Evolutionary conservation across 176 grass and related monocot species (phyloP).

Genomic region (Puya raimondii): DNA sequence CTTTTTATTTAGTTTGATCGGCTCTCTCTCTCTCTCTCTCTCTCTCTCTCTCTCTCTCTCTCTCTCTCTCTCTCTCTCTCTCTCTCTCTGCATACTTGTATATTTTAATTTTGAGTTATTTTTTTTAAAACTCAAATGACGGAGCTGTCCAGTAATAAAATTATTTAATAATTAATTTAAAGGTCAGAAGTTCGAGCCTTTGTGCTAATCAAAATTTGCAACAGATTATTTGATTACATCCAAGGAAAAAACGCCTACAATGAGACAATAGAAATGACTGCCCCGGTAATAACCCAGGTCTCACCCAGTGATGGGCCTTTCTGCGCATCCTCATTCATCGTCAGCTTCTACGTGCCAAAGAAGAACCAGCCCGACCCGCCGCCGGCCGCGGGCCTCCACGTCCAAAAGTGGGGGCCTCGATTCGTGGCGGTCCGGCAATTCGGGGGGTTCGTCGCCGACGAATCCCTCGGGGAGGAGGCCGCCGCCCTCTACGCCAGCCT

Average conservation of each 20-base stretch:
- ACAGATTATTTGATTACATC: constrained; percentile 84
- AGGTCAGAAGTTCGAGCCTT: no score
- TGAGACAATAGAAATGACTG: constrained; percentile 79
- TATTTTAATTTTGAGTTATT: no score
- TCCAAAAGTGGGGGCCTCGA: constrained; percentile 37
- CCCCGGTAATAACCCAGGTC: constrained; percentile 71
- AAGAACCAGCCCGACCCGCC: constrained; percentile 74
- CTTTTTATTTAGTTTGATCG: background rate
- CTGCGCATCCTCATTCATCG: constrained; percentile 61
- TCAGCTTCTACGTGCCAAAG: constrained; percentile 78
- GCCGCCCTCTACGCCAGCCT: constrained; percentile 55
- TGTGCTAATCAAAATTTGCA: background rate
- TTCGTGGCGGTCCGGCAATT: constrained; percentile 72
- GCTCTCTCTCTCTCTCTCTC: background rate
- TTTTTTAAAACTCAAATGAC: no score
- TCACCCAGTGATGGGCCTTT: constrained; percentile 72
- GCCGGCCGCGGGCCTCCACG: constrained; percentile 44
- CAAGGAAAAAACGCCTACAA: constrained; percentile 66
- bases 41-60: no score
- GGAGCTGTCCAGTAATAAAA: no score
- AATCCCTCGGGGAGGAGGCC: constrained; percentile 46
- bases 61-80: no score
- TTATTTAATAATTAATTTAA: no score
- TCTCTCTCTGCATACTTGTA: no score
- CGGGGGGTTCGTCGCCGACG: constrained; percentile 57